Percentiles rank a stretch among this genome's conserved stretches.
Evolutionary conservation across 441 rosid genomes (phyloP).

Genomic region (Manihot esculenta): DNA sequence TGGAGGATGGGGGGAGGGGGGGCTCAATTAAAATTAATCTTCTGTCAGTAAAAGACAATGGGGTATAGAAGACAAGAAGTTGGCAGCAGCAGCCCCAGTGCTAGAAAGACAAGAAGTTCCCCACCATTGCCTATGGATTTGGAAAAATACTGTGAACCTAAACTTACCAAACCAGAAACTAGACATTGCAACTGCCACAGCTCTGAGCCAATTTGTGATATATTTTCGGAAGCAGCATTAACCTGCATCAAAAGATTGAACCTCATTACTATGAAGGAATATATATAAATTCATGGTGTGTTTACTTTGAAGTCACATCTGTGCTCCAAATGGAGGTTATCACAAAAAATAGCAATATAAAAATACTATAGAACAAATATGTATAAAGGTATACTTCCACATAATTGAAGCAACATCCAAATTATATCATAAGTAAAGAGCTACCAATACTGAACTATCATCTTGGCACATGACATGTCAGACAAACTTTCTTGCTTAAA

Average conservation of each 20-base stretch:
- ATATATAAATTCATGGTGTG: neutral
- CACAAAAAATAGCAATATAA: no score
- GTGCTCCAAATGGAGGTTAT: no score
- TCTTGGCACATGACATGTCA: no score
- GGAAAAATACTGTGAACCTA: conserved; percentile 2
- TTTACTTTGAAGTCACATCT: neutral
- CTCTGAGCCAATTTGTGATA: conserved; percentile 58
- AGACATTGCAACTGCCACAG: conserved; percentile 60
- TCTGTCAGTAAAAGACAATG: no score
- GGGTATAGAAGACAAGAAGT: neutral
- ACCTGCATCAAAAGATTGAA: conserved; percentile 49
- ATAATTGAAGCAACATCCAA: no score
- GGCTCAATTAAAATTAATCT: no score
- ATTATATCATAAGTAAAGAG: no score
- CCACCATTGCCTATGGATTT: neutral
- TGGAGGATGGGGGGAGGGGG: no score
- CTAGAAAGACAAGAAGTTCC: neutral
- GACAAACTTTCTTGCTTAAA: no score
- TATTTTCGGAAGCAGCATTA: conserved; percentile 56
- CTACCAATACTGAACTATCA: no score
- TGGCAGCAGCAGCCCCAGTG: neutral
- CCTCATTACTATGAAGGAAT: conserved; percentile 16
- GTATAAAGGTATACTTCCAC: no score
- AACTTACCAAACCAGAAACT: conserved; percentile 69
- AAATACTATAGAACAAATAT: no score